Evolutionary conservation across 2,329 filamentous ascomycete genomes (phyloP), one percentile per base, ranked within the genome.

Genomic region (Didymella pinodella): DNA sequence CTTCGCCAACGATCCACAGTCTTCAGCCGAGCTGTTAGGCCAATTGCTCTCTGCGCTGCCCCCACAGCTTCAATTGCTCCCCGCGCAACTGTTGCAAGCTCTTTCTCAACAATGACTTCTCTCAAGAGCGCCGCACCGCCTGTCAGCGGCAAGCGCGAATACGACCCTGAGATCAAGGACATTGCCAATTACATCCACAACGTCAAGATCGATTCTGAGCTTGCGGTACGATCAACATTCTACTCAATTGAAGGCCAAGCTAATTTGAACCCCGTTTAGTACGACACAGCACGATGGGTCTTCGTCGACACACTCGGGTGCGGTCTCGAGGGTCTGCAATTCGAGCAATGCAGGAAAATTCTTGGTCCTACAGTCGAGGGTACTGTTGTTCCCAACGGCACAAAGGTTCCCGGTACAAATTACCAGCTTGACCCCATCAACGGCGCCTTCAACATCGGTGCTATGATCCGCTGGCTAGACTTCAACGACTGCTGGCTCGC

Each of bases 401-500:
- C 92, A 72, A 92, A 89, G 76, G 92, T 99, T 44, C 92, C 91
- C 40, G 95, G 95, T 66, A 98, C 95, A 31, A 88, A 90, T 68
- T 98, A 94, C 83, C 90, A 96, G 81, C 88, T 99, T 69, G 95
- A 98, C 78, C 95, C 95, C 38, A 88, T 98, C 77, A 94, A 94
- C 73, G 95, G 90, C 64, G 95, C 95, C 65, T 98, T 99, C 87
- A 98, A 98, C 85, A 98, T 99, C 72, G 95, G 95, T 72, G 91
- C 95, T 73, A 96, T 97, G 90, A 97, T 99, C 82, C 87, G 95
- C 76, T 99, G 95, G 95, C 87, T 99, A 73, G 95, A 99, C 83
- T 99, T 98, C 87, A 99, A 99, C 80, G 95, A 99, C 86, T 98
- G 95, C 87, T 99, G 94, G 95, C 85, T 98, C 65, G 95, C 94